Conservation (phyloP, 306 rosid genomes). For the Betula pendula region DNA sequence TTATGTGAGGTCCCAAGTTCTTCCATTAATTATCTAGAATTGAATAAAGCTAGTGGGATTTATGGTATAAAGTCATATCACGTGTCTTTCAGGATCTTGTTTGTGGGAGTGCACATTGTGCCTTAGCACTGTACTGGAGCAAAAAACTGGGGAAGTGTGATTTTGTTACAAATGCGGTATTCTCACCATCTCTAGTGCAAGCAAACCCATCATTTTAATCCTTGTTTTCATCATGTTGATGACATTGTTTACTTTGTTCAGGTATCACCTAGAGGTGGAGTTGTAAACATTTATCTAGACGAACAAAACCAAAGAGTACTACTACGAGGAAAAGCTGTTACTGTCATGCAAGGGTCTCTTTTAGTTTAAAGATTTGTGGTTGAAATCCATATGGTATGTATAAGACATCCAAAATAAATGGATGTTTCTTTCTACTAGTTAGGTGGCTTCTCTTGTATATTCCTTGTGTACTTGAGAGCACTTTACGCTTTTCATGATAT, state of each 20-base stretch:
- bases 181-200: slow-evolving; percentile 5
- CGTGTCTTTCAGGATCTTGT: slow-evolving; percentile 56
- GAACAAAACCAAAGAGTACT: slow-evolving; percentile 64
- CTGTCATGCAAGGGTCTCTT: slow-evolving; percentile 68
- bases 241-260: slow-evolving; percentile 19
- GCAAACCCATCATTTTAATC: background rate
- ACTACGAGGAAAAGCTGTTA: slow-evolving; percentile 68
- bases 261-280: slow-evolving; percentile 87
- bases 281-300: slow-evolving; percentile 51
- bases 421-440: no score
- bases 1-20: no score
- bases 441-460: no score
- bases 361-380: slow-evolving; percentile 35
- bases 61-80: background rate
- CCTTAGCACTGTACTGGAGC: slow-evolving; percentile 68
- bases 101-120: slow-evolving; percentile 70
- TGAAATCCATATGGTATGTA: background rate
- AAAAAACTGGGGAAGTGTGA: slow-evolving; percentile 65
- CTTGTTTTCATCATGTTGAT: slow-evolving; percentile 15
- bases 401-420: background rate
- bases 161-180: slow-evolving; percentile 63
- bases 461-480: no score
- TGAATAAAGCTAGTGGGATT: background rate
- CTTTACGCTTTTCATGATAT: no score
- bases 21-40: background rate